These are phyloP conservation scores for Thecaphora thlaspeos DNA, from an alignment of 1,284 basidiomycete genomes.

Conservation along the genomic window DNA sequence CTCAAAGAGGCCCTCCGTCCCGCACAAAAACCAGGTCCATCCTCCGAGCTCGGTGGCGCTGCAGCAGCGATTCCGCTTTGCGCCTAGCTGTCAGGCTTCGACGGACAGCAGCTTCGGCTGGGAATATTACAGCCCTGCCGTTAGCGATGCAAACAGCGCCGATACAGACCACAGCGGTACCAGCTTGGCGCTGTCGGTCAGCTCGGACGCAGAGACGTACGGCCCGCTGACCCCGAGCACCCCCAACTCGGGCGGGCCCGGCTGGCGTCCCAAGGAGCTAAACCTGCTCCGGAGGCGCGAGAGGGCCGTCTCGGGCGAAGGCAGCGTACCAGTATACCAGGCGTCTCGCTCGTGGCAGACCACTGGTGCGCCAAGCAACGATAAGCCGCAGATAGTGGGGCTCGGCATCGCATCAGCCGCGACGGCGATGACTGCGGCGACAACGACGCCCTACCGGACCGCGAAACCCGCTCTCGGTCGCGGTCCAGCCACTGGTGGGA, in stretches of 20 bases:
- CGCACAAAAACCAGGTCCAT: neutral
- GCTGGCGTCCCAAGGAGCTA: constrained; percentile 38
- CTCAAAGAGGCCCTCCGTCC: neutral
- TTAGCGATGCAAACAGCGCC: constrained; percentile 33
- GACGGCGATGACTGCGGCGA: no score
- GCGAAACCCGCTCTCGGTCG: no score
- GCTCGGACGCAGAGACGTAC: constrained; percentile 22
- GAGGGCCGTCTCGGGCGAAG: constrained; percentile 5
- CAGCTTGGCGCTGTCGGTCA: constrained; percentile 23
- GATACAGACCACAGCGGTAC: constrained; percentile 30
- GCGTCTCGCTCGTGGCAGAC: constrained; percentile 9
- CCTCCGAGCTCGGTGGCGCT: no score
- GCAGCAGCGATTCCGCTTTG: neutral
- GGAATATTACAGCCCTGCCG: constrained; percentile 27
- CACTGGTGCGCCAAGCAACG: neutral
- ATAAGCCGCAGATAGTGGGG: neutral
- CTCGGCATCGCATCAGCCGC: neutral
- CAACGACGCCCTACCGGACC: no score
- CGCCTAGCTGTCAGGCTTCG: neutral
- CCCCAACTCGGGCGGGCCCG: constrained; percentile 11
- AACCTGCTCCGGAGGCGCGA: constrained; percentile 27
- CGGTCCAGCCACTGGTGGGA: no score
- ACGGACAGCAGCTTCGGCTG: neutral
- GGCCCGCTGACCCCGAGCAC: constrained; percentile 30
- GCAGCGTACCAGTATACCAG: constrained; percentile 12